These are phyloP conservation scores for Candida freyschussii DNA, from an alignment of 1,139 yeast genomes.

Conservation along the genomic window DNA sequence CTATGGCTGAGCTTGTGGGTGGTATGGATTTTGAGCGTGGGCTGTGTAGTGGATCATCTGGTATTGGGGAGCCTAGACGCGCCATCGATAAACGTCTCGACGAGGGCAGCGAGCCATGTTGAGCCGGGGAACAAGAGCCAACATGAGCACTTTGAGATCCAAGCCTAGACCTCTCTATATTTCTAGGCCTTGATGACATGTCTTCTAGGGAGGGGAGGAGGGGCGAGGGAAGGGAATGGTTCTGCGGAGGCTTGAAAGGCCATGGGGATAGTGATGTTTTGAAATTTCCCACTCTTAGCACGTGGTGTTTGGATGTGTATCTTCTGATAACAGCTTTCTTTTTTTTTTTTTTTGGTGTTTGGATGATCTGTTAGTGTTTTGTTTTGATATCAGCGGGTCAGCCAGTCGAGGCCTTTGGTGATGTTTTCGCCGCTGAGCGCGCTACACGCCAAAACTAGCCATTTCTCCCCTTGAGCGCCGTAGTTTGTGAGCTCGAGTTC, in stretches of 20 bases:
- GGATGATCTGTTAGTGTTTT: too few species aligned
- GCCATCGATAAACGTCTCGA: slow-evolving; percentile 16
- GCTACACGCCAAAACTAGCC: slow-evolving; percentile 12
- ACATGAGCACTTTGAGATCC: too few species aligned
- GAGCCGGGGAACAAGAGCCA: too few species aligned
- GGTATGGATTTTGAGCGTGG: slow-evolving; percentile 8
- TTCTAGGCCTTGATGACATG: slow-evolving; percentile 3
- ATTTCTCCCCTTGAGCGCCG: slow-evolving; percentile 12
- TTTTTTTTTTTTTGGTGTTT: too few species aligned
- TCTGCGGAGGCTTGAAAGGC: not conserved
- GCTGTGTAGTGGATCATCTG: slow-evolving; percentile 7
- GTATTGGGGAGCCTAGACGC: slow-evolving; percentile 19
- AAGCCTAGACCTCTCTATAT: slow-evolving; percentile 1
- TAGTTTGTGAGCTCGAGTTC: slow-evolving; percentile 20
- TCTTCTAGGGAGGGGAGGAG: too few species aligned
- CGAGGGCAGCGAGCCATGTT: too few species aligned
- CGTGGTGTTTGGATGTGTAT: too few species aligned
- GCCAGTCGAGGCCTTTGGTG: slow-evolving; percentile 9
- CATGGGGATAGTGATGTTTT: too few species aligned
- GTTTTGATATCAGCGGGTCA: slow-evolving; percentile 1
- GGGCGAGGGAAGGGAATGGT: not conserved
- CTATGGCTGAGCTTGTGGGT: slow-evolving; percentile 9
- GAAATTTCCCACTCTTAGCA: too few species aligned
- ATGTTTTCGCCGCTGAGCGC: slow-evolving; percentile 11
- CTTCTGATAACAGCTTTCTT: too few species aligned